These are phyloP conservation scores for Eucalyptus sp. DNA, from an alignment of 345 rosid genomes.

Conservation along the genomic window DNA sequence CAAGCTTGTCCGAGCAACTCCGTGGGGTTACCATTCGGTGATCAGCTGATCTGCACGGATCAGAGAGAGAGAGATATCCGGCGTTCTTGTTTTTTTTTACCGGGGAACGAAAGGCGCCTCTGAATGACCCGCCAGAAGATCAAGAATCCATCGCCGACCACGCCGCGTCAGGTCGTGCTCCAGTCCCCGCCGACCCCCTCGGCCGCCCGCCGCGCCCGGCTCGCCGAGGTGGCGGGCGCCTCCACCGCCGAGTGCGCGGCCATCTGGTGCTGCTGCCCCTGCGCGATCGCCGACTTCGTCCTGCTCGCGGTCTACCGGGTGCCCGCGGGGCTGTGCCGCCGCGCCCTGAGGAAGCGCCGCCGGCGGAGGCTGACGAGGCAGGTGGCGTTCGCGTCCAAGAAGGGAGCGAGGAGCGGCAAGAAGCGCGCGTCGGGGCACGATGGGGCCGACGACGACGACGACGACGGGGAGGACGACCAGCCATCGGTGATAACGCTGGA, in stretches of 20 bases:
- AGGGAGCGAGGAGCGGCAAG: neutral
- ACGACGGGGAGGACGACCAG: neutral
- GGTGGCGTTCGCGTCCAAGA: neutral
- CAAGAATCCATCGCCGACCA: neutral
- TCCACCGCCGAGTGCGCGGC: constrained; percentile 38
- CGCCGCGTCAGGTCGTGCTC: neutral
- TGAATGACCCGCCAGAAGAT: neutral
- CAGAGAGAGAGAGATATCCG: neutral
- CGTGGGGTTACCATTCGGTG: neutral
- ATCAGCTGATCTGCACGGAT: neutral
- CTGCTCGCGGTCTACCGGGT: constrained; percentile 18
- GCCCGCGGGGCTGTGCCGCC: constrained; percentile 28
- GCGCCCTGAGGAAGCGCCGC: constrained; percentile 13
- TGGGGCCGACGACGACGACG: neutral
- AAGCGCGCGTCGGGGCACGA: neutral
- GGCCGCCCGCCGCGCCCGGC: neutral
- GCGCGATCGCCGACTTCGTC: constrained; percentile 16
- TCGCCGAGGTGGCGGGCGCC: constrained; percentile 25
- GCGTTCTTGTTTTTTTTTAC: neutral
- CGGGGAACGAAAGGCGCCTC: neutral
- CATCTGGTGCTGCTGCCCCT: constrained; percentile 35
- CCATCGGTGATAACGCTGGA: neutral
- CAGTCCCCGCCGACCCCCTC: neutral
- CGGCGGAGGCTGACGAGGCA: constrained; percentile 9
- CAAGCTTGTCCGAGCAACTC: neutral